These are phyloP conservation scores for Syncephalastrum contaminatum DNA, from an alignment of 371 early-diverging fungal species.

Conservation along the genomic window DNA sequence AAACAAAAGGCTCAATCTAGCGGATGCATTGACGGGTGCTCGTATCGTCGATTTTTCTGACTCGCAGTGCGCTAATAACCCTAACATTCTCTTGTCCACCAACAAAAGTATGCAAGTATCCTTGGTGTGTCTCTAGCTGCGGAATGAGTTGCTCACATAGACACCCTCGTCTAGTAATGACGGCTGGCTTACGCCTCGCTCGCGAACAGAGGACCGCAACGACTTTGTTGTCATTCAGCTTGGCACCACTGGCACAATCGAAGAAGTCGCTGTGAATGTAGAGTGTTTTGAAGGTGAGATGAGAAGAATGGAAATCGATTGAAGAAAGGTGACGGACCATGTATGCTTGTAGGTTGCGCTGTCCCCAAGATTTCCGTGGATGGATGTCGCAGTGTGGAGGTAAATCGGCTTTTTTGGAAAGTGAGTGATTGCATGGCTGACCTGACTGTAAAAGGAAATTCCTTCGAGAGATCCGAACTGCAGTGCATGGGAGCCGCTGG, in stretches of 20 bases:
- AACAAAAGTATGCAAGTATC: conserved; percentile 36
- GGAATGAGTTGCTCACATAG: neutral
- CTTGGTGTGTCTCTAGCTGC: neutral
- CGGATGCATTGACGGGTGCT: conserved; percentile 71
- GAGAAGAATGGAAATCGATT: neutral
- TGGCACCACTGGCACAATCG: conserved; percentile 62
- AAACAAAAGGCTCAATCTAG: conserved; percentile 56
- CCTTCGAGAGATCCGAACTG: too few relatives aligned
- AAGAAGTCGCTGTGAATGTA: conserved; percentile 71
- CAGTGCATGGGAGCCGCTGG: too few relatives aligned
- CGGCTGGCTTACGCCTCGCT: conserved; percentile 76
- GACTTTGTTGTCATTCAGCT: conserved; percentile 72
- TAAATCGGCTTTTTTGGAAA: conserved; percentile 3
- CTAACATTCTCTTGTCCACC: conserved; percentile 65
- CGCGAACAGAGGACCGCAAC: conserved; percentile 49
- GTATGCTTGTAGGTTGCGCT: conserved; percentile 4
- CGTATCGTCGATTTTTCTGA: conserved; percentile 69
- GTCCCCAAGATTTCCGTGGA: conserved; percentile 24
- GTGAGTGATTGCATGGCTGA: too few relatives aligned
- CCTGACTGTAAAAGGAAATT: too few relatives aligned
- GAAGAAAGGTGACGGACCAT: too few relatives aligned
- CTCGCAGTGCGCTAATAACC: conserved; percentile 62
- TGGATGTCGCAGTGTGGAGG: conserved; percentile 26
- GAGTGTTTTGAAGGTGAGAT: conserved; percentile 70
- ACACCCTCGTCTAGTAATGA: conserved; percentile 33